Conservation (phyloP, 1,284 basidiomycete genomes). For the Mycosarcoma maydis region DNA sequence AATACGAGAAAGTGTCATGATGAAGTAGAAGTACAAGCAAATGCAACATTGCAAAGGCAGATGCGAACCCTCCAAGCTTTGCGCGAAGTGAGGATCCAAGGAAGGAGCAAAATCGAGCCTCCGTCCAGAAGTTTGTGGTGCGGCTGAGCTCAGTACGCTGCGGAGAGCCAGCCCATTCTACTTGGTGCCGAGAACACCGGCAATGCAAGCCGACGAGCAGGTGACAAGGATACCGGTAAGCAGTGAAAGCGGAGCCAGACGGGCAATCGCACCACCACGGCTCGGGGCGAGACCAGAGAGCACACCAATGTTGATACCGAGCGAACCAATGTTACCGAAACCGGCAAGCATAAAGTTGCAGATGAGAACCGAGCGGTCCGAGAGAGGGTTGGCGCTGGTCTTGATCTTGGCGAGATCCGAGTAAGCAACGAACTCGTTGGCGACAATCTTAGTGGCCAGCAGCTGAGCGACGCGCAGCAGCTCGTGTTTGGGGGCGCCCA, state of each 20-base stretch:
- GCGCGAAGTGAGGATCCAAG: too few relatives aligned
- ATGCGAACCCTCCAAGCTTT: too few relatives aligned
- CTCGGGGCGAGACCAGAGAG: slow-evolving; percentile 83
- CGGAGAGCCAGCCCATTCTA: not conserved
- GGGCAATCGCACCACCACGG: slow-evolving; percentile 76
- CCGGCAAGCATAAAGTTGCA: slow-evolving; percentile 85
- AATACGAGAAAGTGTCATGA: slow-evolving; percentile 8
- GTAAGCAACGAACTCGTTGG: slow-evolving; percentile 84
- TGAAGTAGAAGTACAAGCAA: slow-evolving; percentile 8
- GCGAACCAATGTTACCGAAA: slow-evolving; percentile 80
- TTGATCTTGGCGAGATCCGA: slow-evolving; percentile 60
- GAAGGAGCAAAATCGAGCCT: too few relatives aligned
- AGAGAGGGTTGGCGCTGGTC: slow-evolving; percentile 71
- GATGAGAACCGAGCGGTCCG: slow-evolving; percentile 77
- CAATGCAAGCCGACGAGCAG: slow-evolving; percentile 68
- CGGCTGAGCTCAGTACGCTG: too few relatives aligned
- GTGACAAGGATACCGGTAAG: slow-evolving; percentile 67
- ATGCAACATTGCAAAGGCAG: not conserved
- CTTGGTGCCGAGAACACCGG: slow-evolving; percentile 64
- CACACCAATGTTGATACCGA: slow-evolving; percentile 91
- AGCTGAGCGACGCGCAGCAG: slow-evolving; percentile 70
- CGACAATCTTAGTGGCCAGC: slow-evolving; percentile 85
- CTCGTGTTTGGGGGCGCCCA: slow-evolving; percentile 71
- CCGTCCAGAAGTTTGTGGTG: too few relatives aligned
- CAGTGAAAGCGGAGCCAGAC: slow-evolving; percentile 75